Evolutionary conservation across 176 grass and related monocot genomes (phyloP).

Genomic region (Alopecurus myosuroides): DNA sequence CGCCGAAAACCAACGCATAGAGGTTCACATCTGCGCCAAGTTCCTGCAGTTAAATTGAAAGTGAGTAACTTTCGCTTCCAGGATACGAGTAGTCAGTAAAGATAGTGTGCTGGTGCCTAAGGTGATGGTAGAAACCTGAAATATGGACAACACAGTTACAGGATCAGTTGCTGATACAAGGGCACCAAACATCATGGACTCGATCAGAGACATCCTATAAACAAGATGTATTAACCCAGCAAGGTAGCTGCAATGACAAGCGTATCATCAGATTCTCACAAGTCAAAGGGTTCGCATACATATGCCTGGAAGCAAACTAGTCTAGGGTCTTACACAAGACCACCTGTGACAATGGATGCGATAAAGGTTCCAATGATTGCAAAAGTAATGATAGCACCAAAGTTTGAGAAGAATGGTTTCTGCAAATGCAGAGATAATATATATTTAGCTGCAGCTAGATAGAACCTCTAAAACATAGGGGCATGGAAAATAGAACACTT

Average conservation of each 20-base stretch:
- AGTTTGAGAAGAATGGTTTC: constrained; percentile 98
- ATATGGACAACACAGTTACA: constrained; percentile 93
- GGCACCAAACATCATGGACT: constrained; percentile 97
- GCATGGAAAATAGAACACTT: constrained; percentile 24
- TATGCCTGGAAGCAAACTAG: background rate
- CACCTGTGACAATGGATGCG: constrained; percentile 65
- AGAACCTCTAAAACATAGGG: background rate
- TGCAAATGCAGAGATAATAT: constrained; percentile 1
- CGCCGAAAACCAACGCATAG: constrained; percentile 90
- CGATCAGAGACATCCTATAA: constrained; percentile 76
- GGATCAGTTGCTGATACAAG: constrained; percentile 99
- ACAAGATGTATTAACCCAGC: constrained; percentile 70
- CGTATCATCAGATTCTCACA: background rate
- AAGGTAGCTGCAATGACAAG: constrained; percentile 47
- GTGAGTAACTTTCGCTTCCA: background rate
- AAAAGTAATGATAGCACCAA: constrained; percentile 92
- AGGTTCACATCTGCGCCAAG: constrained; percentile 82
- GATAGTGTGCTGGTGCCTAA: background rate
- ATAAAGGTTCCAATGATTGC: constrained; percentile 92
- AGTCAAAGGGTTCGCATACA: background rate
- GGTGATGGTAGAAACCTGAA: constrained; percentile 57
- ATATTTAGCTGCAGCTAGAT: background rate
- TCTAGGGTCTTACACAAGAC: constrained; percentile 68
- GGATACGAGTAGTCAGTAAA: background rate
- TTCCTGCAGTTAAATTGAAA: constrained; percentile 53